phyloP scores from a whole-genome alignment of 805 yeast genomes.

The Candida nitratophila region DNA sequence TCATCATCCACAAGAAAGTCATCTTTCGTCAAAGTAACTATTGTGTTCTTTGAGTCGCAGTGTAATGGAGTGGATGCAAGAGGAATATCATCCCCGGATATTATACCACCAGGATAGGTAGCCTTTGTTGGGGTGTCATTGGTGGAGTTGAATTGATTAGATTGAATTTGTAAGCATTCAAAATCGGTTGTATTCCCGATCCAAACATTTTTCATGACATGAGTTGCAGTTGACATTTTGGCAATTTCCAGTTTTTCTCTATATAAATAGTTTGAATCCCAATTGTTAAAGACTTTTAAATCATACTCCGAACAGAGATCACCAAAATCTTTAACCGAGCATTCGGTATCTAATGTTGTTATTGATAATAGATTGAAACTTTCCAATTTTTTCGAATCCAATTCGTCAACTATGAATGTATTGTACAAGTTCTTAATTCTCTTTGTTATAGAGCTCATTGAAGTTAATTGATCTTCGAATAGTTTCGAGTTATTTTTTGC shows the following conservation, averaged over 20 bases:
- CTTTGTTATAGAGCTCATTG: background rate
- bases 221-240: conserved; percentile 75
- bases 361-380: conserved; percentile 20
- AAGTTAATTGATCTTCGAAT: background rate
- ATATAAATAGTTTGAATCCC: conserved; percentile 63
- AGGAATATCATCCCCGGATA: conserved; percentile 4
- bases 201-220: conserved; percentile 53
- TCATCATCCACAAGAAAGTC: conserved; percentile 15
- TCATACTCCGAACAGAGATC: conserved; percentile 30
- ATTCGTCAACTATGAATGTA: conserved; percentile 19
- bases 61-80: conserved; percentile 28
- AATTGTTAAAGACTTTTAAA: conserved; percentile 38
- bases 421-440: conserved; percentile 15
- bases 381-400: conserved; percentile 11
- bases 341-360: conserved; percentile 16
- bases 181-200: conserved; percentile 78
- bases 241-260: conserved; percentile 81
- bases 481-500: conserved; percentile 19
- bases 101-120: too few relatives aligned
- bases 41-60: conserved; percentile 45
- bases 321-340: conserved; percentile 17
- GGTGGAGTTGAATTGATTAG: conserved; percentile 6
- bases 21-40: conserved; percentile 32
- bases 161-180: conserved; percentile 32
- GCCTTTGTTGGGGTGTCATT: too few relatives aligned